Evolutionary conservation across 140 eudicot genomes (phyloP), one percentile per base, ranked within the genome.

Genomic region (Stevia rebaudiana): DNA sequence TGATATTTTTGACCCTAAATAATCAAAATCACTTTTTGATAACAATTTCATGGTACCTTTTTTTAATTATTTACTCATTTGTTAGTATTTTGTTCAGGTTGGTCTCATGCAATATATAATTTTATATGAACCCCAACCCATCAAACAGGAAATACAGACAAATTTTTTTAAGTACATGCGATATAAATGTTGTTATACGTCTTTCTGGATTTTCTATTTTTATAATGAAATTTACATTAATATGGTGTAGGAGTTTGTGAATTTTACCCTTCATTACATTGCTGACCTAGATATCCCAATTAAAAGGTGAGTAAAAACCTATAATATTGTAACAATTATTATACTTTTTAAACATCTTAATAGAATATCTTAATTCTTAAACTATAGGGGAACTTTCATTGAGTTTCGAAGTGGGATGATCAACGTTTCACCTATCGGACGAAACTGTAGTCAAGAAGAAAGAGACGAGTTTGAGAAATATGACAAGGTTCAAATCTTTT

Each of bases 401-500:
- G 99, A 94, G 82, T 94, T 94, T 33, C 82, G 99, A 74, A 94
- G 79, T 77, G 99, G 99, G 56, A 94, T 94, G 99, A 65, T 94
- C 62, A 94, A 94, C 78, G 94, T 94, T 35, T 88, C 97, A 51
- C 99, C 99, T 67, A 86, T 94, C 51, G 99, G 99, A 37, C 77
- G 99, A 68, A 94, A 94, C 80, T 94, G 97, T 56, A 94, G 97
- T 70, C 99, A 94, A 72, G 99, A 94, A 79, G 99, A 94, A 77
- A 63, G 99, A 47, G 99, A 88, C 8, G 99, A 94, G 47, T 94
- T 94, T 71, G 99, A 94, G 73, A 81, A 78, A 76, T 94, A 85
- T 61, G 99, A 94, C 70, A 88, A 88, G 99, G 99, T 94, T 85
- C 56, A 22, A 39, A 67, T 30, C 13, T 28, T 69, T 41, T 36